Base-by-base conservation (phyloP, 2,329 filamentous ascomycete species). In the Cercospora zeina region DNA sequence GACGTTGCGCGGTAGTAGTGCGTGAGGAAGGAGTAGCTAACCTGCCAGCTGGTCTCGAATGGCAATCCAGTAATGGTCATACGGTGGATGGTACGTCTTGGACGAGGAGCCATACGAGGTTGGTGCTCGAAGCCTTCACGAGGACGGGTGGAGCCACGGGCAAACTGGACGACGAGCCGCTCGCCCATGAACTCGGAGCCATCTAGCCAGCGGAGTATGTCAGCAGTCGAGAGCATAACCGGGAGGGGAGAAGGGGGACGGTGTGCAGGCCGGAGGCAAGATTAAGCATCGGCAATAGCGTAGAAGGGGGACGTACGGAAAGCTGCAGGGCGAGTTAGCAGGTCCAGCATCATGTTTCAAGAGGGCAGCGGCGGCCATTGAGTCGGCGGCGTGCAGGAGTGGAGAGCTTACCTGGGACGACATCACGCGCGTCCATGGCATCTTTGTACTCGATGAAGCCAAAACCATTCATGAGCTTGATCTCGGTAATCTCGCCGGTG, bases 401-500 rank as follows among this genome's bases (percentile, higher is more conserved):
- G 61, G 47, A 61, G 62, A 65, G 66, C 88, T 82, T 86, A 97
- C 95, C 93, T 79, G 95, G 95, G 74, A 99, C 95, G 68, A 99
- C 93, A 81, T 99, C 95, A 76, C 93, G 90, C 70, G 95, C 95
- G 81, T 99, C 95, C 89, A 97, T 91, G 62, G 92, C 87, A 81
- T 97, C 95, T 79, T 97, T 96, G 80, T 97, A 99, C 79, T 99
- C 95, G 77, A 99, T 96, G 83, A 99, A 99, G 77, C 95, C 95
- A 76, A 99, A 99, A 74, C 95, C 95, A 77, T 96, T 97, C 95
- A 99, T 99, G 68, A 99, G 87, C 83, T 99, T 99, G 82, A 99
- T 93, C 82, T 99, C 95, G 70, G 90, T 95, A 77, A 99, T 97
- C 78, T 96, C 92, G 78, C 95, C 95, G 71, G 92, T 93, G 76